phyloP scores from a whole-genome alignment of 2,329 filamentous ascomycete genomes.

The Alternaria triticina region DNA sequence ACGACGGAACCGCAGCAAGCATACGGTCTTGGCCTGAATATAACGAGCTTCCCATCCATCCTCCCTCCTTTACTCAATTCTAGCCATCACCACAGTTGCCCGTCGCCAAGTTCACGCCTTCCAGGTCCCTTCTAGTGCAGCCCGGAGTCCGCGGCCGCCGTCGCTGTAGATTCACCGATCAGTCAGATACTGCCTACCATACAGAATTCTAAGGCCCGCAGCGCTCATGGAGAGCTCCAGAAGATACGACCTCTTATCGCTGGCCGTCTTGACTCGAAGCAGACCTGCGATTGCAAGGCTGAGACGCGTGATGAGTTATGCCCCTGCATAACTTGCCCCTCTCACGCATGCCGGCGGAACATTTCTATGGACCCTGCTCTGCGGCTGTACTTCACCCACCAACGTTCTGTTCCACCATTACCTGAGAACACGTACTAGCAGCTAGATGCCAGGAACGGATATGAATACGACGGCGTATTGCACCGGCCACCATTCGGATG shows the following conservation, averaged over 20 bases:
- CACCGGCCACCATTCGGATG: not conserved
- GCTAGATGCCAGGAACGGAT: not conserved
- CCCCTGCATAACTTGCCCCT: conserved; percentile 14
- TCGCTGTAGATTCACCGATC: not conserved
- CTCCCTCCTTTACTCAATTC: not conserved
- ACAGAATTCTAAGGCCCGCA: not conserved
- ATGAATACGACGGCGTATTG: not conserved
- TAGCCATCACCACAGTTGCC: not conserved
- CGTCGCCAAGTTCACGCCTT: not conserved
- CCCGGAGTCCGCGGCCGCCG: conserved; percentile 3
- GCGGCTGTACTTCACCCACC: conserved; percentile 1
- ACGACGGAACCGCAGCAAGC: not conserved
- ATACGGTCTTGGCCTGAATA: not conserved
- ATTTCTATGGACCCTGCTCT: conserved; percentile 10
- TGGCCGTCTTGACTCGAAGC: not conserved
- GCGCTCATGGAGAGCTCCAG: not conserved
- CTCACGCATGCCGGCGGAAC: not conserved
- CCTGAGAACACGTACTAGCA: not conserved
- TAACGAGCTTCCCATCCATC: not conserved
- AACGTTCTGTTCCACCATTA: not conserved
- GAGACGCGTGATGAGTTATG: conserved; percentile 5
- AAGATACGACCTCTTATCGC: not conserved
- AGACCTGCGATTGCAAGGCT: not conserved
- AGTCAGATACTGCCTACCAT: not conserved
- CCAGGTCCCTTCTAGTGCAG: not conserved